These are phyloP conservation scores for Marasmius sp. DNA, from an alignment of 1,284 basidiomycete species.

Conservation along the genomic window DNA sequence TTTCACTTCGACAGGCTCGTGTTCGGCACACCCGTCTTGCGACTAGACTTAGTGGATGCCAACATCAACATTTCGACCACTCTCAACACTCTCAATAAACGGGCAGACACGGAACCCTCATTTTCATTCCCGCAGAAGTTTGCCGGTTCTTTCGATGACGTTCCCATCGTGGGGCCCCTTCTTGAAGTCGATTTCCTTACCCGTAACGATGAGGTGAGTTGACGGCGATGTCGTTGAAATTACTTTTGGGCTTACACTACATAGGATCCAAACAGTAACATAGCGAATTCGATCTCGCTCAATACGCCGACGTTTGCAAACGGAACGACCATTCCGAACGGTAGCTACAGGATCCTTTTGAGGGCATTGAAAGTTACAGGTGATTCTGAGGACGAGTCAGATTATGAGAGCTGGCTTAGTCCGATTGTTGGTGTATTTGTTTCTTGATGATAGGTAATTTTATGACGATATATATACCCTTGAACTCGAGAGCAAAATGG, in stretches of 20 bases:
- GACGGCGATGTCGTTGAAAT: constrained; percentile 12
- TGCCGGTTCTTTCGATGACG: not conserved
- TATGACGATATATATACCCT: not conserved
- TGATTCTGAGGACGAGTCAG: constrained; percentile 40
- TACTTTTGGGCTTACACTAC: not conserved
- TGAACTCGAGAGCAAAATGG: too few relatives aligned
- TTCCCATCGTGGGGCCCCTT: constrained; percentile 31
- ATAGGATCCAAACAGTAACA: not conserved
- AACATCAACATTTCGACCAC: not conserved
- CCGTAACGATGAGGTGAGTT: constrained; percentile 34
- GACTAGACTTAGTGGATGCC: constrained; percentile 2
- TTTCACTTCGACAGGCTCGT: not conserved
- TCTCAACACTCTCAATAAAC: not conserved
- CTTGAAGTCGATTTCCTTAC: constrained; percentile 35
- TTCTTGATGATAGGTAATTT: not conserved
- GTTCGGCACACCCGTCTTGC: constrained; percentile 1
- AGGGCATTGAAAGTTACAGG: constrained; percentile 51
- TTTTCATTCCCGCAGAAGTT: not conserved
- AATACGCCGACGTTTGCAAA: constrained; percentile 28
- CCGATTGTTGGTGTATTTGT: constrained; percentile 29
- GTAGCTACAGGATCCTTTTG: constrained; percentile 47
- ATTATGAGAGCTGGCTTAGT: constrained; percentile 53
- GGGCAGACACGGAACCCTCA: not conserved
- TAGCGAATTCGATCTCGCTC: constrained; percentile 28
- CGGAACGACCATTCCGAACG: constrained; percentile 44